phyloP scores from a whole-genome alignment of 2,329 filamentous ascomycete genomes.

The Apiospora hydei region DNA sequence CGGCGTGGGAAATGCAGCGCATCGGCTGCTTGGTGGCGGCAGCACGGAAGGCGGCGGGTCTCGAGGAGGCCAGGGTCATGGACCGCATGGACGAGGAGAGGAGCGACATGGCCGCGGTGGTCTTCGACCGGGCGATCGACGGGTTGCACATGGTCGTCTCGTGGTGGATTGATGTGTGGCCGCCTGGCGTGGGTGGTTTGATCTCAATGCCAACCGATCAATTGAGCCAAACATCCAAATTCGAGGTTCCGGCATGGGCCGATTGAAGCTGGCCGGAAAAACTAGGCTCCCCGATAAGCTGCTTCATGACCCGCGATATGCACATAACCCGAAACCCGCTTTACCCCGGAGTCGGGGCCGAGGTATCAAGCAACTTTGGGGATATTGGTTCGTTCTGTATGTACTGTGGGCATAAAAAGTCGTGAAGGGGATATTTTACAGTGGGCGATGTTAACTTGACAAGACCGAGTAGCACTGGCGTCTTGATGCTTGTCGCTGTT shows the following conservation, averaged over 20 bases:
- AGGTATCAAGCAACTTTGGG: background rate
- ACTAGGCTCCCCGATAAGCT: conserved; percentile 13
- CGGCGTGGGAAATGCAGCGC: conserved; percentile 26
- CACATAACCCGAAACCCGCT: conserved; percentile 9
- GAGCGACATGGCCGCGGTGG: conserved; percentile 26
- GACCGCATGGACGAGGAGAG: conserved; percentile 28
- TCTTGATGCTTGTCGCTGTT: background rate
- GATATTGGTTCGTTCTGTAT: background rate
- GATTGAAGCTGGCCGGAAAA: conserved; percentile 2
- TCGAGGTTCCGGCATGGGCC: background rate
- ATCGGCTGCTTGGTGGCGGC: conserved; percentile 13
- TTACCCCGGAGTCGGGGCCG: background rate
- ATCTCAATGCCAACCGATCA: background rate
- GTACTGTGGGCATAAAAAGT: background rate
- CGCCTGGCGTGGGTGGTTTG: background rate
- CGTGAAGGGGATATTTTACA: background rate
- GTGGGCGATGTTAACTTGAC: too few relatives aligned
- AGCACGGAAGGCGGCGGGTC: conserved; percentile 5
- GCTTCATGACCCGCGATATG: background rate
- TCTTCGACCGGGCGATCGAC: conserved; percentile 24
- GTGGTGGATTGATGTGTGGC: background rate
- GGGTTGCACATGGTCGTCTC: conserved; percentile 26
- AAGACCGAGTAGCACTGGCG: too few relatives aligned
- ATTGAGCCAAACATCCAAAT: background rate
- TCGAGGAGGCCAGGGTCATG: conserved; percentile 24